phyloP scores from a whole-genome alignment of 148 eudicot species.

The Persicaria tinctoria region DNA sequence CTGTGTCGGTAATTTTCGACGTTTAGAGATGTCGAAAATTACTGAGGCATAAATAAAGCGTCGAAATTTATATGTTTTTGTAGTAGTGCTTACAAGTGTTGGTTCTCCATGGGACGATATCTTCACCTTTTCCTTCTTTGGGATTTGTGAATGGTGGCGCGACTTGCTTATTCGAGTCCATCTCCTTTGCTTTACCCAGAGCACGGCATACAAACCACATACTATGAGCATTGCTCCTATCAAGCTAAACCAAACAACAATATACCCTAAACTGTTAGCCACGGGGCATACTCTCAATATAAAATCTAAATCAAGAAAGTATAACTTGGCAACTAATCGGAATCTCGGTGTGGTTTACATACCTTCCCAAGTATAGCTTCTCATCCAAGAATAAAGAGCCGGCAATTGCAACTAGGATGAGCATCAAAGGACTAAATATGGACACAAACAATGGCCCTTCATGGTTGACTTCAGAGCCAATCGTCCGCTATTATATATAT shows the following conservation, averaged over 20 bases:
- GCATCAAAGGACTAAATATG: slow-evolving; percentile 44
- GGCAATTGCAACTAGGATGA: slow-evolving; percentile 42
- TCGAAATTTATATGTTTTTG: no score
- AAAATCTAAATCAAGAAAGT: not conserved
- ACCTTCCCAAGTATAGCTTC: slow-evolving; percentile 62
- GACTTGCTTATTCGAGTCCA: slow-evolving; percentile 20
- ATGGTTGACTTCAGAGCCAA: slow-evolving; percentile 38
- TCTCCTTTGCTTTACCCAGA: slow-evolving; percentile 56
- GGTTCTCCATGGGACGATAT: not conserved
- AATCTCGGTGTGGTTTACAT: not conserved
- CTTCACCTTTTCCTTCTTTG: not conserved
- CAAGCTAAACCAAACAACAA: slow-evolving; percentile 18
- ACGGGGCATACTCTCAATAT: not conserved
- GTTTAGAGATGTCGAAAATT: no score
- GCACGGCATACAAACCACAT: slow-evolving; percentile 42
- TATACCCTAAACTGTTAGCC: not conserved
- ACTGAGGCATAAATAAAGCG: no score
- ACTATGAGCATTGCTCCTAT: slow-evolving; percentile 43
- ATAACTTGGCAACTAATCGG: no score
- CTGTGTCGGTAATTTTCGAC: no score
- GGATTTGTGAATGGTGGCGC: slow-evolving; percentile 13
- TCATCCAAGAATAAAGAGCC: slow-evolving; percentile 42
- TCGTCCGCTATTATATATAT: slow-evolving; percentile 27
- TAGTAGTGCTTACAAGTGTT: no score
- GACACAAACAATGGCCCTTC: slow-evolving; percentile 62